Base-by-base conservation (phyloP, 805 yeast genomes). In the Saitoella complicata region DNA sequence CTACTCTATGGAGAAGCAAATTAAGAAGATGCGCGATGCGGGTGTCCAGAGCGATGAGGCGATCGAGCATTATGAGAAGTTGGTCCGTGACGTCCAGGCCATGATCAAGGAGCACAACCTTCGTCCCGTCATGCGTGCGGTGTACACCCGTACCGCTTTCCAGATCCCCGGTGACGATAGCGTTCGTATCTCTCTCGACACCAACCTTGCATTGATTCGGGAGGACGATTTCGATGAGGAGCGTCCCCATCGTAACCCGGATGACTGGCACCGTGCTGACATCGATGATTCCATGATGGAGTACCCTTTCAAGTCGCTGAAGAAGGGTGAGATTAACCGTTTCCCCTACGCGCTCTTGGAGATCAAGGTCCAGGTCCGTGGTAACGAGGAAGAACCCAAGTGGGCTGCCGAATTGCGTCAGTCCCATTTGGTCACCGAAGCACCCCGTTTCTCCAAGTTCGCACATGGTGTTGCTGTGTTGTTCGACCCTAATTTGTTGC, bases 131-230 rank as follows among this genome's bases (percentile, higher is more conserved):
- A 64, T 91, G 59, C 77, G 97, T 65, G 74, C 95, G 7, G 74
- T 79, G 35, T 85, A 83, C 65, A 82, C 85, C 38, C 73, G 97
- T 62, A 83, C 95, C 5, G 97, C 97, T 2, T 88, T 91, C 69
- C 96, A 88, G 68, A 88, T 88, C 55, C 98, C 98, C 2, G 96
- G 96, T 47, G 97, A 91, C 60, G 93, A 87, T 60, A 75, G 88
- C 57, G 80, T 87, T 36, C 77, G 97, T 59, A 78, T 91, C 49
- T 78, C 83, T 39, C 83, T 88, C 51, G 97, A 88, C 63, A 80
- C 93, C 10, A 91, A 91, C 59, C 75, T 91, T 46, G 58, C 78
- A 43, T 87, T 83, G 58, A 78, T 88, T 49, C 75, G 97, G 55
- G 98, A 88, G 60, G 97, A 88, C 60, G 64, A 88, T 0, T 80